These are phyloP conservation scores for Heterobasidion occidentale DNA, from an alignment of 1,284 basidiomycete genomes.

Conservation along the genomic window DNA sequence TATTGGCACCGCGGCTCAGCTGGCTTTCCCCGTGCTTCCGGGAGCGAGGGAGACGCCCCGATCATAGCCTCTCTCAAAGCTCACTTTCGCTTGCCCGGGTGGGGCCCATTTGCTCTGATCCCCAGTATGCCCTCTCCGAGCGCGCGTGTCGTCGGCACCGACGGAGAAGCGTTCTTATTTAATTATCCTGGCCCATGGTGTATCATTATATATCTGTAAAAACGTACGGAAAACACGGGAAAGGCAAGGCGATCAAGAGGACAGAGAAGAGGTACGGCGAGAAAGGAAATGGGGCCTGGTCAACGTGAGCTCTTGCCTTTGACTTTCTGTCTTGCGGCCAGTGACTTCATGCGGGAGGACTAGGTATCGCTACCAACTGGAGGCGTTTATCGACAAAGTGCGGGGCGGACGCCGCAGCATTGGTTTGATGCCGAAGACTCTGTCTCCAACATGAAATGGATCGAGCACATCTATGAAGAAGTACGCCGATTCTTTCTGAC, in stretches of 20 bases:
- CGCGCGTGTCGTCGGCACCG: conserved; percentile 27
- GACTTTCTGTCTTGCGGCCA: neutral
- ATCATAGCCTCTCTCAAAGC: conserved; percentile 19
- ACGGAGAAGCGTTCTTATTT: conserved; percentile 29
- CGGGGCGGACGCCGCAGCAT: conserved; percentile 35
- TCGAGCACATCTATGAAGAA: conserved; percentile 50
- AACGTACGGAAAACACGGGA: conserved; percentile 20
- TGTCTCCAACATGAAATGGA: conserved; percentile 40
- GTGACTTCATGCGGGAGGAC: neutral
- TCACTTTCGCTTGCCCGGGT: conserved; percentile 18
- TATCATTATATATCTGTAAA: conserved; percentile 36
- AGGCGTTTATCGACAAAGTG: conserved; percentile 49
- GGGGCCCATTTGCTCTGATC: conserved; percentile 14
- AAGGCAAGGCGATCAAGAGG: conserved; percentile 31
- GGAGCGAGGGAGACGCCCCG: conserved; percentile 19
- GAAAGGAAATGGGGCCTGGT: conserved; percentile 35
- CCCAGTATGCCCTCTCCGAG: conserved; percentile 17
- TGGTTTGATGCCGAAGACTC: conserved; percentile 46
- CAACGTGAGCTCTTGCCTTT: conserved; percentile 27
- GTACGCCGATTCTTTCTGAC: conserved; percentile 16
- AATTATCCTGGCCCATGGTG: conserved; percentile 29
- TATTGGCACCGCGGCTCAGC: conserved; percentile 26
- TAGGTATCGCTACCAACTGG: conserved; percentile 50
- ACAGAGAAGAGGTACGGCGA: conserved; percentile 23
- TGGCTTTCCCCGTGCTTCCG: conserved; percentile 24